Conservation (phyloP, 1,284 basidiomycete genomes). For the Ceratobasidium papillatum region DNA sequence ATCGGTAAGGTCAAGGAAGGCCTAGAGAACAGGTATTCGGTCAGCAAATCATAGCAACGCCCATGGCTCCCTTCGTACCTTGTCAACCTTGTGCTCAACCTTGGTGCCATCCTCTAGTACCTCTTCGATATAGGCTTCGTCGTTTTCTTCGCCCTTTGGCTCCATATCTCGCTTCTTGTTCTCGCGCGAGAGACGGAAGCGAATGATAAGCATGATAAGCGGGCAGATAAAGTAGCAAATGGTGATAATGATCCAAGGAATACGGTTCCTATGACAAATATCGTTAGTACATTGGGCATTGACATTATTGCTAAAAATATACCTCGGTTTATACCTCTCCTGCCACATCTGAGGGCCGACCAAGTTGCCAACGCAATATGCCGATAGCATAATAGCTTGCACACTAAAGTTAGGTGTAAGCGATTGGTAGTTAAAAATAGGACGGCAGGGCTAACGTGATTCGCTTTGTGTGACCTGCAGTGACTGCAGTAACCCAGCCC, state of each 20-base stretch:
- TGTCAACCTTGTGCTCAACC: slow-evolving; percentile 40
- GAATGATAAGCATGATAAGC: slow-evolving; percentile 46
- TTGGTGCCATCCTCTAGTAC: slow-evolving; percentile 44
- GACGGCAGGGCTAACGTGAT: slow-evolving; percentile 16
- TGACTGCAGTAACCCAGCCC: slow-evolving; percentile 49
- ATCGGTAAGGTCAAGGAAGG: slow-evolving; percentile 49
- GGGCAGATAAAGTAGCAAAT: slow-evolving; percentile 37
- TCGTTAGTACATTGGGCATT: neutral
- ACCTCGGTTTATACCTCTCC: slow-evolving; percentile 35
- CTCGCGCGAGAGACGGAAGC: slow-evolving; percentile 46
- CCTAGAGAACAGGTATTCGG: slow-evolving; percentile 5
- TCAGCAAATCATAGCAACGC: neutral
- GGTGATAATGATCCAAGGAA: slow-evolving; percentile 38
- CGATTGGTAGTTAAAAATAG: neutral
- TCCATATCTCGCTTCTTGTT: slow-evolving; percentile 49
- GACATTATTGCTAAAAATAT: neutral
- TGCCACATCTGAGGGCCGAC: slow-evolving; percentile 40
- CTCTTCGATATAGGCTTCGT: slow-evolving; percentile 49
- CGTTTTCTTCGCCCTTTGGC: slow-evolving; percentile 43
- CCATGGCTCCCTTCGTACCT: slow-evolving; percentile 16
- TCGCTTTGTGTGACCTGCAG: slow-evolving; percentile 38
- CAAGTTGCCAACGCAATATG: slow-evolving; percentile 37
- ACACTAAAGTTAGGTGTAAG: neutral
- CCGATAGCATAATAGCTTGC: slow-evolving; percentile 40
- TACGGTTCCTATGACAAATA: slow-evolving; percentile 24